Base-by-base conservation (phyloP, 2,329 filamentous ascomycete genomes). In the Canariomyces notabilis region DNA sequence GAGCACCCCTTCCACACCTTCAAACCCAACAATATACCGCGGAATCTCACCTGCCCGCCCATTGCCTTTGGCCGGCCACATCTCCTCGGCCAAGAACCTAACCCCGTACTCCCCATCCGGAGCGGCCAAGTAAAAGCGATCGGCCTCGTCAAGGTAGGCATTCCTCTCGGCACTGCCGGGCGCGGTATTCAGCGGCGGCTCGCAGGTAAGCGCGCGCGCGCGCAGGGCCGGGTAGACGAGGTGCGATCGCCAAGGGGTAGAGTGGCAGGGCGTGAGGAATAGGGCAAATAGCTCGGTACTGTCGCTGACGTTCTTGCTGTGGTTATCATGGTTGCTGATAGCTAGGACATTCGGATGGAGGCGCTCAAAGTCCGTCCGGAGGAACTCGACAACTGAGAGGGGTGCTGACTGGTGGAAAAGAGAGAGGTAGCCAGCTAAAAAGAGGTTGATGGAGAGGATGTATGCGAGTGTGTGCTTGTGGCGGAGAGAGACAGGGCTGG, bases 181-280 rank as follows among this genome's bases (percentile, higher is more conserved):
- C 2, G 63, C 63, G 0, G 79, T 79, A 57, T 83, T 70, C 11
- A 98, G 68, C 0, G 93, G 93, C 2, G 93, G 93, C 57, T 96
- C 90, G 65, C 93, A 98, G 5, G 86, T 85, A 14, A 97, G 72
- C 0, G 90, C 91, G 73, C 90, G 90, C 4, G 89, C 89, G 48
- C 79, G 69, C 43, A 96, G 80, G 22, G 72, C 69, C 0, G 87
- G 79, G 60, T 93, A 79, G 50, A 94, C 74, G 32, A 97, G 76
- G 60, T 94, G 87, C 14, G 85, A 89, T 59, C 90, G 85, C 91
- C 93, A 97, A 2, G 93, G 91, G 0, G 91, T 97, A 55, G 86
- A 87, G 72, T 98, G 93, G 68, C 93, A 98, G 8, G 93, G 93
- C 77, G 90, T 95, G 19, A 98, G 76, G 68, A 97, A 96, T 16